Conservation (phyloP, 2,329 filamentous ascomycete species). For the Neobulgaria alba region DNA sequence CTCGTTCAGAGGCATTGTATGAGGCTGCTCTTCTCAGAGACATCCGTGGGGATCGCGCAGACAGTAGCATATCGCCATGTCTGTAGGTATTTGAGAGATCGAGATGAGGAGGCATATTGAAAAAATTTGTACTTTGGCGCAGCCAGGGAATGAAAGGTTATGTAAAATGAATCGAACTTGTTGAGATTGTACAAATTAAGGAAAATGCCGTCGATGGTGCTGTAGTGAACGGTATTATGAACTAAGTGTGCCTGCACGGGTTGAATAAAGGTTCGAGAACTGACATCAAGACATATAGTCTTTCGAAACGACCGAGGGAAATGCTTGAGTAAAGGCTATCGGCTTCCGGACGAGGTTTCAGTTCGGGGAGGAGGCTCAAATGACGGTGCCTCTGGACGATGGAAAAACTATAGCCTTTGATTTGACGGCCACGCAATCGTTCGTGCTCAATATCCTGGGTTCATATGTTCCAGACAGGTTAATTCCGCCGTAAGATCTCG, state of each 20-base stretch:
- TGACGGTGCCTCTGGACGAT: neutral
- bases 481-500: neutral
- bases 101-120: conserved; percentile 24
- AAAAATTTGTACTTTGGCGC: conserved; percentile 23
- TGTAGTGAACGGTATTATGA: too few relatives aligned
- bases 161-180: conserved; percentile 10
- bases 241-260: too few relatives aligned
- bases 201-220: too few relatives aligned
- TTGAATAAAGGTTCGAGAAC: too few relatives aligned
- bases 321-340: too few relatives aligned
- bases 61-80: conserved; percentile 31
- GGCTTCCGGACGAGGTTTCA: too few relatives aligned
- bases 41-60: conserved; percentile 38
- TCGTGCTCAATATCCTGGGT: neutral
- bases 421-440: neutral
- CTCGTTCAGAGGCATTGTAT: conserved; percentile 45
- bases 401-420: neutral
- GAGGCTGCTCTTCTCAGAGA: conserved; percentile 51
- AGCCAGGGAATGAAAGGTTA: conserved; percentile 18
- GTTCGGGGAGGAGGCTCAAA: neutral
- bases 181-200: too few relatives aligned
- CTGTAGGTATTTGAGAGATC: conserved; percentile 31
- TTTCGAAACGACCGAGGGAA: too few relatives aligned
- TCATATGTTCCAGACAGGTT: neutral
- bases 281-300: too few relatives aligned